Evolutionary conservation across 441 rosid genomes (phyloP).

Genomic region (Monsonia emarginata): DNA sequence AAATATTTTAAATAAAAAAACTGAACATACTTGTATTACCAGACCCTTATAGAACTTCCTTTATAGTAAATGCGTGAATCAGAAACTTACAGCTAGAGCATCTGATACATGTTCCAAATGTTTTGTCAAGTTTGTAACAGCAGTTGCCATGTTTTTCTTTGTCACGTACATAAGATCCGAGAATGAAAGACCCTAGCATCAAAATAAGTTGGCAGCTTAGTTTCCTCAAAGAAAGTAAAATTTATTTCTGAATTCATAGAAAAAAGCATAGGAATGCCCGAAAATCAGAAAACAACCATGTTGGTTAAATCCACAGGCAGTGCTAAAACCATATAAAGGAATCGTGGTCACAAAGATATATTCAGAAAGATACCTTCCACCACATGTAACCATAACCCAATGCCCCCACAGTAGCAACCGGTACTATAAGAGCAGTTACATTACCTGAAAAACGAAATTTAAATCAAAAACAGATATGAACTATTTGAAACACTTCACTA

Average conservation of each 20-base stretch:
- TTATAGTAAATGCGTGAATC: constrained; percentile 6
- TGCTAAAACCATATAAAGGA: neutral
- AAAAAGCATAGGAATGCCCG: neutral
- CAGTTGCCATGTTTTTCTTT: constrained; percentile 59
- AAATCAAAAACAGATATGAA: neutral
- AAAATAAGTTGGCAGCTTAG: constrained; percentile 10
- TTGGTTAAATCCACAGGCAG: neutral
- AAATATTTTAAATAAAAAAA: too few species aligned
- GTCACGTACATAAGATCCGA: constrained; percentile 88
- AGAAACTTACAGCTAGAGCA: constrained; percentile 57
- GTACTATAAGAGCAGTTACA: constrained; percentile 43
- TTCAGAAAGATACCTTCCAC: constrained; percentile 70
- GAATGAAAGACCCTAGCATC: constrained; percentile 58
- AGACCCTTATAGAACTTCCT: neutral
- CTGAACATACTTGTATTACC: too few species aligned
- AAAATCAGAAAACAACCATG: neutral
- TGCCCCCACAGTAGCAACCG: constrained; percentile 77
- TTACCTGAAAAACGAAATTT: constrained; percentile 37
- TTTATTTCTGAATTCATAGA: neutral
- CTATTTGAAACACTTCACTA: neutral
- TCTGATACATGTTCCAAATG: constrained; percentile 71
- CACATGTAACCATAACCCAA: constrained; percentile 98
- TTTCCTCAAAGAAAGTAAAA: constrained; percentile 9
- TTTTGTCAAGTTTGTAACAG: constrained; percentile 65
- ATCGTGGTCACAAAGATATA: neutral